These are phyloP conservation scores for Corchorus capsularis DNA, from an alignment of 345 rosid species.

Conservation along the genomic window DNA sequence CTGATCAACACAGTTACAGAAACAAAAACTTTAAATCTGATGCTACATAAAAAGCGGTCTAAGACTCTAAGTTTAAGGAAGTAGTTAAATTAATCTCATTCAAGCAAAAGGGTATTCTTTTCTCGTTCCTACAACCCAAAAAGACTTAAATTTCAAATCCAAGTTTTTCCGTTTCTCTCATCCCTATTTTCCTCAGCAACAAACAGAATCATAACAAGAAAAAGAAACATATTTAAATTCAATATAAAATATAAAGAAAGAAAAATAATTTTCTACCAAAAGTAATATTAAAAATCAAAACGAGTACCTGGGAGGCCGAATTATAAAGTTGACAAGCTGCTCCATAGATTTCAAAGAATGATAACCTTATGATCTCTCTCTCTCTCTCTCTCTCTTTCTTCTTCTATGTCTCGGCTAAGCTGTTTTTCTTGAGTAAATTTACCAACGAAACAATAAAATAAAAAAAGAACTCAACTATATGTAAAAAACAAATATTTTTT, in stretches of 20 bases:
- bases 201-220: background rate
- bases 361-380: slow-evolving; percentile 10
- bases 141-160: slow-evolving; percentile 1
- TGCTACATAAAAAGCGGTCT: background rate
- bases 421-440: slow-evolving; percentile 6
- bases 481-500: background rate
- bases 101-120: slow-evolving; percentile 10
- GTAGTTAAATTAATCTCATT: background rate
- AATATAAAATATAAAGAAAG: slow-evolving; percentile 10
- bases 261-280: background rate
- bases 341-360: slow-evolving; percentile 58
- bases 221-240: slow-evolving; percentile 3
- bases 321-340: slow-evolving; percentile 90
- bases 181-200: slow-evolving; percentile 18
- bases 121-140: background rate
- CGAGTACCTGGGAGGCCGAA: slow-evolving; percentile 89
- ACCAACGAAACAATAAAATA: background rate
- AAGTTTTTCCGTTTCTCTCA: background rate
- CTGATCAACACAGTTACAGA: slow-evolving; percentile 4
- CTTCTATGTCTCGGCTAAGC: background rate
- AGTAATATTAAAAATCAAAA: slow-evolving; percentile 9
- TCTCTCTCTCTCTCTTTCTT: background rate
- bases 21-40: slow-evolving; percentile 21
- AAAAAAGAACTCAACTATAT: background rate
- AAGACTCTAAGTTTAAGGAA: background rate